phyloP scores from a whole-genome alignment of 805 yeast genomes.

The Yamadazyma paraphyllophila region DNA sequence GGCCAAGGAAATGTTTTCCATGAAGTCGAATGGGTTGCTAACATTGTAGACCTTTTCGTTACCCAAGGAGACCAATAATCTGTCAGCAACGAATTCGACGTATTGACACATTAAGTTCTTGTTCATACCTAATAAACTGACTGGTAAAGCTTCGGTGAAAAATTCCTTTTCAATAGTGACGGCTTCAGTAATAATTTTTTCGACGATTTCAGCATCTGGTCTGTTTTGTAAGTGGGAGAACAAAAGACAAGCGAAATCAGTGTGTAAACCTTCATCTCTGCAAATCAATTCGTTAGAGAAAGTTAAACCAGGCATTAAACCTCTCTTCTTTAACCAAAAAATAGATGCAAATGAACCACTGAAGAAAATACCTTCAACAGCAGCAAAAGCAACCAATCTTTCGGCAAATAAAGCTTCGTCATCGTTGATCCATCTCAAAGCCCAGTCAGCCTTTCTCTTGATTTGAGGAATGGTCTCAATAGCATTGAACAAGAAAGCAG shows the following conservation, averaged over 20 bases:
- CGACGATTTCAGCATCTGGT: constrained; percentile 76
- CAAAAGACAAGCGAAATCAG: constrained; percentile 95
- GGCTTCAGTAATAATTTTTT: constrained; percentile 89
- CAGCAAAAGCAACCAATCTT: constrained; percentile 96
- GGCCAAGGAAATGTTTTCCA: constrained; percentile 97
- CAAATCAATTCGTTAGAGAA: constrained; percentile 96
- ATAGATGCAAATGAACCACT: constrained; percentile 98
- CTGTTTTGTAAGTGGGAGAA: constrained; percentile 91
- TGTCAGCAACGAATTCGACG: constrained; percentile 96
- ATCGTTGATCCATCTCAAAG: constrained; percentile 93
- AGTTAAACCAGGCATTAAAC: constrained; percentile 97
- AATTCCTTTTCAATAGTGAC: constrained; percentile 92
- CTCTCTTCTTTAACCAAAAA: constrained; percentile 98
- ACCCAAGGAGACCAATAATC: constrained; percentile 88
- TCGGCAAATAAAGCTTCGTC: constrained; percentile 87
- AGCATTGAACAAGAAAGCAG: constrained; percentile 88
- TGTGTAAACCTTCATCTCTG: constrained; percentile 98
- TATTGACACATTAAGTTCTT: constrained; percentile 92
- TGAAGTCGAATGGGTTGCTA: constrained; percentile 94
- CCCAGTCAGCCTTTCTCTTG: constrained; percentile 98
- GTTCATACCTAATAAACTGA: constrained; percentile 92
- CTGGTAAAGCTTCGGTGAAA: constrained; percentile 94
- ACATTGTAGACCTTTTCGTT: constrained; percentile 84
- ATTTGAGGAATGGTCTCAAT: constrained; percentile 95
- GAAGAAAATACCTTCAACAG: constrained; percentile 98